Evolutionary conservation across 345 rosid species (phyloP).

Genomic region (Cardamine resedifolia): DNA sequence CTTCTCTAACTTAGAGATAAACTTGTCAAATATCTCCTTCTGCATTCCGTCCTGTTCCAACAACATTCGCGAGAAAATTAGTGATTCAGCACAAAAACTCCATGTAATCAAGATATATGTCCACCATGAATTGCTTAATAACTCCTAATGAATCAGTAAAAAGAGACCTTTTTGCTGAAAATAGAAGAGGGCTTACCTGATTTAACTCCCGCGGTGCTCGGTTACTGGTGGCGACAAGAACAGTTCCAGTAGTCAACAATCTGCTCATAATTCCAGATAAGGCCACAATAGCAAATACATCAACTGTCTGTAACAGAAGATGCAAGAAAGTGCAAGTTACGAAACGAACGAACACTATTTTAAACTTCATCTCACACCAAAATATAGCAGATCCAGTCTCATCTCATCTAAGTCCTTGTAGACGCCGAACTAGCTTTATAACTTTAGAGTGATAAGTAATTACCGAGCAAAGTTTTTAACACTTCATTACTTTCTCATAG

Average conservation of each 20-base stretch:
- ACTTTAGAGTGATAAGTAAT: neutral
- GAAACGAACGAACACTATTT: constrained; percentile 3
- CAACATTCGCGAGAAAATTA: constrained; percentile 12
- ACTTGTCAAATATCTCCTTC: constrained; percentile 74
- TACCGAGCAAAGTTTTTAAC: neutral
- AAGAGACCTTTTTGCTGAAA: neutral
- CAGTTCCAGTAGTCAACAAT: constrained; percentile 80
- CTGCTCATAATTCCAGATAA: constrained; percentile 98
- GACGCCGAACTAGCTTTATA: neutral
- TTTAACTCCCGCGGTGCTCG: constrained; percentile 86
- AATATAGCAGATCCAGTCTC: neutral
- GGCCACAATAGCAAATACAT: constrained; percentile 97
- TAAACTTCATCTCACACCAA: too few relatives aligned
- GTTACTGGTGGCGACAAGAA: constrained; percentile 92
- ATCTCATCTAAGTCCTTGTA: neutral
- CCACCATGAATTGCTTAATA: too few relatives aligned
- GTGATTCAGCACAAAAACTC: neutral
- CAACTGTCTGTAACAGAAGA: constrained; percentile 72
- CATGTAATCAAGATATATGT: neutral
- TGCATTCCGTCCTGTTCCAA: constrained; percentile 89
- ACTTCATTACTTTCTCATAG: neutral
- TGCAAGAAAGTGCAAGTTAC: constrained; percentile 39
- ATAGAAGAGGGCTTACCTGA: constrained; percentile 54
- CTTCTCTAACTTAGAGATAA: constrained; percentile 62
- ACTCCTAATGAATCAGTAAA: too few relatives aligned